These are phyloP conservation scores for Aureobasidium lini DNA, from an alignment of 2,329 filamentous ascomycete genomes.

Conservation along the genomic window DNA sequence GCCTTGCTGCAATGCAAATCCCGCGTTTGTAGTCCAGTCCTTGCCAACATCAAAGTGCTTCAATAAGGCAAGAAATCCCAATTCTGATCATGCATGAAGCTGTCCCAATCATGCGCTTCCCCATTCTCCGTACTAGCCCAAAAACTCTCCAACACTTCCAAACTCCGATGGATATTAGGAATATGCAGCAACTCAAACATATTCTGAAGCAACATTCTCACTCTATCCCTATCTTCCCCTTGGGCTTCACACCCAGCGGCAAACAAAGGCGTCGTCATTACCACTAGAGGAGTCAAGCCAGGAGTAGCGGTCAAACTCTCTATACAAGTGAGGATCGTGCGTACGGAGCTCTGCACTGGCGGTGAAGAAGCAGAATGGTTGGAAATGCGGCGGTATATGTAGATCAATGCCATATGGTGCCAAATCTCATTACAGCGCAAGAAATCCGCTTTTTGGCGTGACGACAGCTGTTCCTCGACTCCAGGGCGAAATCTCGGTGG, in stretches of 20 bases:
- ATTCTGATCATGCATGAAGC: conserved; percentile 12
- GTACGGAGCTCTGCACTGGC: background rate
- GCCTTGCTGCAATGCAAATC: too few relatives aligned
- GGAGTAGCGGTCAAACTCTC: conserved; percentile 9
- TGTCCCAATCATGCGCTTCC: conserved; percentile 11
- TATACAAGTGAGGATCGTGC: background rate
- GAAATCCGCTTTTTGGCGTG: conserved; percentile 8
- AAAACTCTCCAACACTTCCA: conserved; percentile 14
- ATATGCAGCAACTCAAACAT: conserved; percentile 14
- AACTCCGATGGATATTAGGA: conserved; percentile 3
- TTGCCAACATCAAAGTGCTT: background rate
- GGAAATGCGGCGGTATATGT: conserved; percentile 12
- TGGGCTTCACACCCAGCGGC: conserved; percentile 12
- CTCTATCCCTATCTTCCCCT: background rate
- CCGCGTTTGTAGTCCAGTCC: too few relatives aligned
- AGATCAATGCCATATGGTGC: conserved; percentile 14
- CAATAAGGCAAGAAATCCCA: conserved; percentile 16
- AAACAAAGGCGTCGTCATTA: conserved; percentile 13
- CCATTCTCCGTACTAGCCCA: background rate
- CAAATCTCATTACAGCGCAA: conserved; percentile 8
- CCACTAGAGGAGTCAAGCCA: conserved; percentile 12
- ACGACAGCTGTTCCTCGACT: background rate
- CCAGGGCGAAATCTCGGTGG: conserved; percentile 6
- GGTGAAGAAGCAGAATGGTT: background rate
- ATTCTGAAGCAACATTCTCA: background rate